These are phyloP conservation scores for Symbiodinium pilosum DNA, from an alignment of 73 alveolate species.

Conservation along the genomic window DNA sequence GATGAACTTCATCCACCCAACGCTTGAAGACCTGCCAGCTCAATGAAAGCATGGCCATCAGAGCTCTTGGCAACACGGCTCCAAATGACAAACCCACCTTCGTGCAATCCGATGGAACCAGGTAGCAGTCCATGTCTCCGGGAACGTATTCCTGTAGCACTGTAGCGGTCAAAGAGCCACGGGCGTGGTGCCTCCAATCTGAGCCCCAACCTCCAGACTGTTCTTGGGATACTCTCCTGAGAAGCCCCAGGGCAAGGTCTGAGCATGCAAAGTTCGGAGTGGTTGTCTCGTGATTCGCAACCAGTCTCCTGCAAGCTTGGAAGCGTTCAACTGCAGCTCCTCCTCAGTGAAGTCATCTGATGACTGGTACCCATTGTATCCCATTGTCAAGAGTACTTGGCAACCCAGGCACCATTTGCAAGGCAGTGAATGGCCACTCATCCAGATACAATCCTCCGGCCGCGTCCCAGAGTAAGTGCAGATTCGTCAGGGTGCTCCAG, in stretches of 20 bases:
- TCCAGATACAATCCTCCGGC: conserved; percentile 69
- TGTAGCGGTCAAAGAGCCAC: too few species aligned
- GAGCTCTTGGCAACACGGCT: background rate
- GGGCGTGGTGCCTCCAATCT: too few species aligned
- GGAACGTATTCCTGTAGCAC: background rate
- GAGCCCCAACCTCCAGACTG: background rate
- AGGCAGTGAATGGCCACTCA: conserved; percentile 33
- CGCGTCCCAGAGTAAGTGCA: conserved; percentile 73
- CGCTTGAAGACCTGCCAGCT: conserved; percentile 37
- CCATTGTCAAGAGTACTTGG: background rate
- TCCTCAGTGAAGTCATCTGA: background rate
- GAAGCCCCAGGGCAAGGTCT: background rate
- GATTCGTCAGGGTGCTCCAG: conserved; percentile 24
- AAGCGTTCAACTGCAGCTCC: background rate
- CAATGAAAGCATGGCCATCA: too few species aligned
- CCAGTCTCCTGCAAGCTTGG: background rate
- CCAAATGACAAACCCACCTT: background rate
- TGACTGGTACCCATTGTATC: background rate
- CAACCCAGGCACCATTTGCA: background rate
- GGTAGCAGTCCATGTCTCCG: background rate
- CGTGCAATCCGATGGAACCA: background rate
- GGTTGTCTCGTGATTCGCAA: background rate
- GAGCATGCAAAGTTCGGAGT: background rate
- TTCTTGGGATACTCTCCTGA: conserved; percentile 4
- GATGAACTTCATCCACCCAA: conserved; percentile 48